Evolutionary conservation across 768 basidiomycete genomes (phyloP).

Genomic region (Paxillus involutus): DNA sequence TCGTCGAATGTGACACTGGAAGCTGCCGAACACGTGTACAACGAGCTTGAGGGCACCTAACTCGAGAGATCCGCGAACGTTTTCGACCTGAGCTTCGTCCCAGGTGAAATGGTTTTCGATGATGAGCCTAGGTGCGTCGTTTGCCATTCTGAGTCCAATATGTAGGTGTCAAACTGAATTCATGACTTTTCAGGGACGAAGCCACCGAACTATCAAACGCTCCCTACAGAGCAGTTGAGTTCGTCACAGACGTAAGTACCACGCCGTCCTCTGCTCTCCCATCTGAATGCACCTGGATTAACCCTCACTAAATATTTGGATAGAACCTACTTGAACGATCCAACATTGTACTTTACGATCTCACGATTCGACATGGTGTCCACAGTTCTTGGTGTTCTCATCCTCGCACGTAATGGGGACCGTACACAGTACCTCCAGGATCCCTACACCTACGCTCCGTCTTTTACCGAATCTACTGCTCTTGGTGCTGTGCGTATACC

Average conservation of each 20-base stretch:
- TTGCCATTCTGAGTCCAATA: background rate
- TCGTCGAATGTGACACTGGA: conserved; percentile 83
- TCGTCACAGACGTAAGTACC: conserved; percentile 82
- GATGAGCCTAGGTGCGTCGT: conserved; percentile 63
- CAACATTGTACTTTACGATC: background rate
- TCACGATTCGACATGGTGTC: conserved; percentile 22
- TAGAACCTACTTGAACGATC: background rate
- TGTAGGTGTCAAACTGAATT: background rate
- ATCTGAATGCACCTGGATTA: background rate
- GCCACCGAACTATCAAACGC: conserved; percentile 62
- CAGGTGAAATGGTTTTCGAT: conserved; percentile 85
- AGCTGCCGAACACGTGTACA: conserved; percentile 76
- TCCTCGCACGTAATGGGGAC: conserved; percentile 78
- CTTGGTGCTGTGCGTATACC: conserved; percentile 61
- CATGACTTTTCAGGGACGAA: conserved; percentile 63
- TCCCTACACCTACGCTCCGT: conserved; percentile 62
- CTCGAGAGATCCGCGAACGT: conserved; percentile 96
- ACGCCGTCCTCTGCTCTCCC: too few species aligned
- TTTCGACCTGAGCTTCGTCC: conserved; percentile 92
- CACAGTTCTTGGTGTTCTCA: conserved; percentile 68
- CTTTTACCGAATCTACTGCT: conserved; percentile 67
- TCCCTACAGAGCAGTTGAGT: conserved; percentile 78
- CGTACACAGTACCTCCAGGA: conserved; percentile 69
- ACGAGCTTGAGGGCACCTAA: conserved; percentile 91
- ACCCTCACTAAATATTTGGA: conserved; percentile 28